Evolutionary conservation across 257 asterid genomes (phyloP), one percentile per base, ranked within the genome.

Genomic region (Parsonsia alboflavescens): DNA sequence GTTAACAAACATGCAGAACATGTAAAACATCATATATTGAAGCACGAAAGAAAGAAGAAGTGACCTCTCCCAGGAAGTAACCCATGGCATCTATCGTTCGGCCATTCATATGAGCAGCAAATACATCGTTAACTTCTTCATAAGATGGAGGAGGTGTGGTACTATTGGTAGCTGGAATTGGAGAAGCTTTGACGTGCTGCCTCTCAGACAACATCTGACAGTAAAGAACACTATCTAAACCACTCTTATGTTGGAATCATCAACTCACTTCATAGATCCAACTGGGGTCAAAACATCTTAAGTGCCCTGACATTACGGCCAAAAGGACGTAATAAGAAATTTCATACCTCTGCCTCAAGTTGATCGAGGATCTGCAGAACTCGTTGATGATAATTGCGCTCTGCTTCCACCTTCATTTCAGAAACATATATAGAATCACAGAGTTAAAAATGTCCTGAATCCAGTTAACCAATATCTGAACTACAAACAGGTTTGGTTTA

Each of bases 21-120:
- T 28, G 64, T 44, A n/a, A 7, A 4, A 16, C 6, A 30, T 45
- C 50, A 49, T 21, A 33, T 33, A 33, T 59, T 19, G 9, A 68
- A 39, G 81, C 53, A 16, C 10, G 45, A 53, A 33, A 42, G 15
- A 19, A 15, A 33, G 6, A 63, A 52, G 39, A 53, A 41, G 42
- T 75, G 49, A 91, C 97, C 93, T 89, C 97, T 73, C 91, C 97
- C 71, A 89, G 77, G 85, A 85, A 88, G 85, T 88, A 91, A 24
- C 83, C 77, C 58, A 39, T 78, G 80, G 84, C 89, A 80, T 86
- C 90, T n/a, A 64, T 73, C 56, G 82, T 78, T 19, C 84, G 86
- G 21, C 73, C 80, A 70, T 77, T 72, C 28, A 85, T 53, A 64
- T 84, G 80, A 76, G 85, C 76, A 69, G 83, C 76, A 73, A 68